Evolutionary conservation across 2,329 filamentous ascomycete species (phyloP).

Genomic region (Sporothrix schenckii): DNA sequence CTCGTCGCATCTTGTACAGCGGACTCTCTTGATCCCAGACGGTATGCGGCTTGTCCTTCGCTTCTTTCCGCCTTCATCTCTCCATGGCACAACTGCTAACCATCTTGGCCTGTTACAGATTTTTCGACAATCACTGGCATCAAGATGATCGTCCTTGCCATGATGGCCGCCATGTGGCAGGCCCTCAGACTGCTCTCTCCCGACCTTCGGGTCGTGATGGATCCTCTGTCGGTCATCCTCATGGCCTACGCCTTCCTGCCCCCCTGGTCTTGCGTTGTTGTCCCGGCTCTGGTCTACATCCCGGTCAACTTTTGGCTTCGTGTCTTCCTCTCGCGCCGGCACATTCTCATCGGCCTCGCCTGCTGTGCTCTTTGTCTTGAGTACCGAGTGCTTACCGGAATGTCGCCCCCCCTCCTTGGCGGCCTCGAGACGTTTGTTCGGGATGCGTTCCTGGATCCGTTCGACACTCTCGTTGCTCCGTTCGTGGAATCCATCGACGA

Average conservation of each 20-base stretch:
- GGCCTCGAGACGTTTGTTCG: constrained; percentile 2
- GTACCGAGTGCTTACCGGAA: background rate
- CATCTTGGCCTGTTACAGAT: constrained; percentile 2
- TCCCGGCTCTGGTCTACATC: constrained; percentile 24
- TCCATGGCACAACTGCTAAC: background rate
- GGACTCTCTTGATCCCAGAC: background rate
- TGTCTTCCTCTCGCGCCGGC: constrained; percentile 10
- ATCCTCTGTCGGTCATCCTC: background rate
- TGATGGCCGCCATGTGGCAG: background rate
- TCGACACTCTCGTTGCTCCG: constrained; percentile 23
- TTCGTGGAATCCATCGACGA: constrained; percentile 24
- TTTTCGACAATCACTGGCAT: background rate
- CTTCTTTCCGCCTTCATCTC: background rate
- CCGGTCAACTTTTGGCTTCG: background rate
- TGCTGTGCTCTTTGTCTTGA: background rate
- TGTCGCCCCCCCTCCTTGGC: background rate
- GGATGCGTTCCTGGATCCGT: background rate
- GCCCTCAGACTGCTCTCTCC: background rate
- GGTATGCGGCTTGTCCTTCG: background rate
- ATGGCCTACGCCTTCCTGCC: constrained; percentile 21
- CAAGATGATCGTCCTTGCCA: constrained; percentile 22
- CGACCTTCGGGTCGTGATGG: background rate
- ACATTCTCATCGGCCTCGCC: constrained; percentile 15
- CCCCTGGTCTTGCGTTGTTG: constrained; percentile 1
- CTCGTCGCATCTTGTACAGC: constrained; percentile 4